A percentile compares a stretch with the other conserved stretches of the same genome.
Conservation (phyloP, 345 rosid genomes). For the Hibiscus tridactylites region DNA sequence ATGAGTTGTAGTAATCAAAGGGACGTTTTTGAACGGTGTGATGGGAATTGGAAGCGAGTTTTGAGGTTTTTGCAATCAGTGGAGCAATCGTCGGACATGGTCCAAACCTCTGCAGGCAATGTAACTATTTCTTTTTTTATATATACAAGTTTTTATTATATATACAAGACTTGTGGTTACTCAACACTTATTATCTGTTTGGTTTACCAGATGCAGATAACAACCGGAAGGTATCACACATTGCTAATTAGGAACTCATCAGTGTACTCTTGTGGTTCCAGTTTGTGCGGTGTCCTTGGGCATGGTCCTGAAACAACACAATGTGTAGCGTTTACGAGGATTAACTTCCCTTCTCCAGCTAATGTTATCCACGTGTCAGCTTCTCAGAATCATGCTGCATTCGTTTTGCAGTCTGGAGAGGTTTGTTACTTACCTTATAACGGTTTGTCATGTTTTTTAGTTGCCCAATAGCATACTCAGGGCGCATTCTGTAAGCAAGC, state of each 20-base stretch:
- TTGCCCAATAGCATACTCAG: neutral
- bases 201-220: conserved; percentile 76
- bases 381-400: conserved; percentile 86
- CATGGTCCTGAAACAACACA: conserved; percentile 93
- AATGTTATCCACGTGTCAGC: conserved; percentile 83
- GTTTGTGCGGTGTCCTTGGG: conserved; percentile 85
- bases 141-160: neutral
- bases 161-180: conserved; percentile 9
- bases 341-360: conserved; percentile 52
- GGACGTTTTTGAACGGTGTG: conserved; percentile 61
- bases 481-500: neutral
- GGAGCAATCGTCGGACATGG: conserved; percentile 64
- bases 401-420: conserved; percentile 81
- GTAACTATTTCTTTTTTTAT: conserved; percentile 43
- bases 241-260: conserved; percentile 76
- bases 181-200: conserved; percentile 14
- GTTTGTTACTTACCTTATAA: conserved; percentile 30
- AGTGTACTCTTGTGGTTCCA: conserved; percentile 86
- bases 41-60: conserved; percentile 78
- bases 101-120: conserved; percentile 82
- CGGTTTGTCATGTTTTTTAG: neutral
- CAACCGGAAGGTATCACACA: conserved; percentile 89
- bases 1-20: conserved; percentile 45
- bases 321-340: conserved; percentile 67
- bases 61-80: conserved; percentile 85